A percentile compares a stretch with the other conserved stretches of the same genome.
These are phyloP conservation scores for Globisporangium yorkense DNA, from an alignment of 352 stramenopile genomes.

Conservation along the genomic window DNA sequence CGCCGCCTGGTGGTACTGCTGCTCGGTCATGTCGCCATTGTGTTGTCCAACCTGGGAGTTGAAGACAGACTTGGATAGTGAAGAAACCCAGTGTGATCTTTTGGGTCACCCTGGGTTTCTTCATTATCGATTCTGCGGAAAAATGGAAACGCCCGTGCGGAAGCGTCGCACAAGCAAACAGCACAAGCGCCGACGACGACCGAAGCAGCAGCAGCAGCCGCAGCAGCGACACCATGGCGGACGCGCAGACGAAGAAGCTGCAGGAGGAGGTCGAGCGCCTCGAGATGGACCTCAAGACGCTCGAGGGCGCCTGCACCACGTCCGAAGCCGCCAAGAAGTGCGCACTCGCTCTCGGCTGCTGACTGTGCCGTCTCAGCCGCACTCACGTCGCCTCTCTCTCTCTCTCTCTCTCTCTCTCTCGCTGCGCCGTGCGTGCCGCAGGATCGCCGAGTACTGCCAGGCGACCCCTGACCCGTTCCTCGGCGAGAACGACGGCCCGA, in stretches of 20 bases:
- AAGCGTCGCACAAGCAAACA: not conserved
- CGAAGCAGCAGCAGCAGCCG: not conserved
- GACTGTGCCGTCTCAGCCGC: not conserved
- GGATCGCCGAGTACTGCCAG: conserved; percentile 71
- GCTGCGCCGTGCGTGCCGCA: conserved; percentile 9
- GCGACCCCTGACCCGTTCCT: conserved; percentile 67
- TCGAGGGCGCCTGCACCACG: conserved; percentile 71
- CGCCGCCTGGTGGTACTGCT: too few species aligned
- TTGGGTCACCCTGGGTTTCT: too few species aligned
- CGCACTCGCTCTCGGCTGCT: not conserved
- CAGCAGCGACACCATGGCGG: conserved; percentile 23
- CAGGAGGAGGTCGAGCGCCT: conserved; percentile 71
- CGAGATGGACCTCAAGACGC: conserved; percentile 74
- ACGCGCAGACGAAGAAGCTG: conserved; percentile 76
- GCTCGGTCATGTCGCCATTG: too few species aligned
- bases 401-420: not conserved
- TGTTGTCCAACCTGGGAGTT: too few species aligned
- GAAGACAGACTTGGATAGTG: too few species aligned
- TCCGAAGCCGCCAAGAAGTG: conserved; percentile 80
- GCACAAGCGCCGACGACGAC: not conserved
- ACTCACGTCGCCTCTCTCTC: not conserved
- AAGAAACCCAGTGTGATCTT: too few species aligned
- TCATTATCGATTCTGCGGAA: too few species aligned
- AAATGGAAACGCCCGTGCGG: too few species aligned
- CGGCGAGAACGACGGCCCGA: conserved; percentile 65